These are phyloP conservation scores for Boletus speciosus DNA, from an alignment of 768 basidiomycete genomes.

Conservation along the genomic window DNA sequence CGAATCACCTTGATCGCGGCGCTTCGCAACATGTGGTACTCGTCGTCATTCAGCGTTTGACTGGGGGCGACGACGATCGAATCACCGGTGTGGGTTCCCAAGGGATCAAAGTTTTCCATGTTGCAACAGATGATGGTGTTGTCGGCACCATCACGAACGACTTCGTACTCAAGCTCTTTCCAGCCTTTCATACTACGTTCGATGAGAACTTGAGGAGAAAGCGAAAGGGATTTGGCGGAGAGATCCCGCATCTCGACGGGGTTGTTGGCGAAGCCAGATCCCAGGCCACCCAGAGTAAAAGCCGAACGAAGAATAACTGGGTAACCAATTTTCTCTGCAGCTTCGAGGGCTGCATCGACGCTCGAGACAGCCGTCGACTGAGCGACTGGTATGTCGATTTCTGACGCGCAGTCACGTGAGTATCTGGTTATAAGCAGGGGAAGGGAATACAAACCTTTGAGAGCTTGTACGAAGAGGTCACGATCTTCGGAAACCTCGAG, in stretches of 20 bases:
- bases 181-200: conserved; percentile 99
- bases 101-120: conserved; percentile 99
- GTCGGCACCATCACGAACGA: conserved; percentile 96
- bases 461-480: conserved; percentile 91
- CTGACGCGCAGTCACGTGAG: conserved; percentile 39
- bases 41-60: conserved; percentile 94
- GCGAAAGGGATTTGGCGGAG: conserved; percentile 83
- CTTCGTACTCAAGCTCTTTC: conserved; percentile 99
- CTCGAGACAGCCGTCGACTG: conserved; percentile 96
- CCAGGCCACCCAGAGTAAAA: conserved; percentile 96
- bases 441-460: conserved; percentile 66
- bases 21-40: conserved; percentile 98
- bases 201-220: conserved; percentile 94
- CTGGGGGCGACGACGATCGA: conserved; percentile 99
- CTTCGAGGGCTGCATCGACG: conserved; percentile 87
- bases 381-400: conserved; percentile 95
- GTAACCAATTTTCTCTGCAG: conserved; percentile 90
- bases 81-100: conserved; percentile 98
- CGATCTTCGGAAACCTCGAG: conserved; percentile 97
- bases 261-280: conserved; percentile 96
- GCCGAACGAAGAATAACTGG: conserved; percentile 96
- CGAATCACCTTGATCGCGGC: conserved; percentile 96
- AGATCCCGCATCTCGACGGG: conserved; percentile 93
- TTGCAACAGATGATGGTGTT: conserved; percentile 99
- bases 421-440: neutral